Evolutionary conservation across 805 yeast species (phyloP), one percentile per base, ranked within the genome.

Genomic region (Pichia sporocuriosa): DNA sequence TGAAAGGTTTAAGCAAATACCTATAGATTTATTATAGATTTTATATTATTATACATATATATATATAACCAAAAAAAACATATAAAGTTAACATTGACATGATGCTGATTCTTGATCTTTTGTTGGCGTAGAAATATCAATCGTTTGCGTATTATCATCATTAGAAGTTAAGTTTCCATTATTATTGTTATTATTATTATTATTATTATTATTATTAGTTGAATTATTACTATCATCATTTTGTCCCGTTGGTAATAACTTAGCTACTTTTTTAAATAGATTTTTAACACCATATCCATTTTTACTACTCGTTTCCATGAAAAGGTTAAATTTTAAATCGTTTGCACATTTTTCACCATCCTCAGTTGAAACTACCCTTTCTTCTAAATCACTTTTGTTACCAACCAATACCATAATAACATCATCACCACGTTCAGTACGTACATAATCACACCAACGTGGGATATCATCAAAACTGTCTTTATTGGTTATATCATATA

Each of bases 391-490:
- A 30, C 79, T 74, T 66, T 90, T 90, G 65, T 93, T 90, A 19
- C 97, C 98, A 28, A 90, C 97, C 34, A 90, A 65, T 39, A 88
- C 93, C 32, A 93, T 72, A 49, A 90, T 79, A 25, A 90, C 97
- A 58, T 88, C 87, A 25, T 72, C 71, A 10, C 96, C 97, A 49
- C 97, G 74, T 66, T 90, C 98, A 48, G 86, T 81, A 57, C 84
- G 83, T 6, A 93, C 97, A 59, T 90, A 97, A 53, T 85, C 93
- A 50, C 87, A 80, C 98, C 98, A 93, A 61, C 85, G 84, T 51
- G 77, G 78, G 51, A 93, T 79, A 51, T 82, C 81, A 45, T 81
- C 82, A 64, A 90, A 90, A 16, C 95, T 79, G 55, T 84, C 84
- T 58, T 75, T 81, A 57, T 79, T 83, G 7, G 97, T 87, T 45